Base-by-base conservation (phyloP, 352 stramenopile species). In the Globisporangium recalcitrans region DNA sequence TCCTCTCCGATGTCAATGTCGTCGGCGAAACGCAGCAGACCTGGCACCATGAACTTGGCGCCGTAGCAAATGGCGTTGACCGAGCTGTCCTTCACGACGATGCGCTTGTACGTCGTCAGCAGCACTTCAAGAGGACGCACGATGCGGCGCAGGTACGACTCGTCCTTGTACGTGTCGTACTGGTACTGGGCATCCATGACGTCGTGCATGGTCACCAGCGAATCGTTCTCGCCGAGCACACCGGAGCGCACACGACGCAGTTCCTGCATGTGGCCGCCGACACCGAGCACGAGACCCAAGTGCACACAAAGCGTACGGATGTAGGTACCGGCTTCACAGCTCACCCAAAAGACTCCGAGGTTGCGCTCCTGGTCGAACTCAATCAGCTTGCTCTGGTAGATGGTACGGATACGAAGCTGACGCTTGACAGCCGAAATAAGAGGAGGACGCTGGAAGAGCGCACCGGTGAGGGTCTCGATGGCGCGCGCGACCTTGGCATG, bases 41-140 rank as follows among this genome's bases (percentile, higher is more conserved):
- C 98, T 0, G 98, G 98, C 52, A 99, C 96, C 97, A 99, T 99
- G 55, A 99, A 96, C 87, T 99, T 99, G 64, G 98, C 98, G 48
- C 98, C 98, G 78, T 99, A 99, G 79, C 98, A 99, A 71, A 99
- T 99, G 27, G 98, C 97, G 80, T 99, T 99, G 5, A 99, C 97
- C 13, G 96, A 97, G 29, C 83, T 98, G 84, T 99, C 98, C 87
- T 99, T 99, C 16, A 99, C 97, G 27, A 99, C 97, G 32, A 99
- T 92, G 22, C 97, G 91, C 85, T 99, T 99, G 88, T 98, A 99
- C 32, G 95, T 98, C 34, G 93, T 98, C 14, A 99, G 82, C 32
- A 99, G 81, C 32, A 99, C 80, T 74, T 99, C 98, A 6, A 99
- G 82, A 14, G 98, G 98, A 67, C 98, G 98, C 53, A 99, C 85